Conservation (phyloP, 2,329 filamentous ascomycete species). For the Fusarium robinianum region DNA sequence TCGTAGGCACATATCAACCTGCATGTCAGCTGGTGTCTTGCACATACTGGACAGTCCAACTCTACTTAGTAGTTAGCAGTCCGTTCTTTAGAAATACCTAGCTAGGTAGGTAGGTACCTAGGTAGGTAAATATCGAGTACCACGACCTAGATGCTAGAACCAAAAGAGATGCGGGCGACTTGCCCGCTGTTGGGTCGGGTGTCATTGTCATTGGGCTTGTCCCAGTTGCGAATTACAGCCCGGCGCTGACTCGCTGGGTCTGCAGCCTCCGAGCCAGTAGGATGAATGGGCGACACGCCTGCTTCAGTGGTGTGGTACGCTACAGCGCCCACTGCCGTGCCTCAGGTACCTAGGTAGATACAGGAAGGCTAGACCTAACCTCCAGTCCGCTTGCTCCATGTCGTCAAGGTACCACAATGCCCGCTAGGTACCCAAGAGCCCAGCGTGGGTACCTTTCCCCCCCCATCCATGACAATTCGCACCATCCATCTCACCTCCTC, state of each 20-base stretch:
- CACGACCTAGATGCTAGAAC: conserved; percentile 19
- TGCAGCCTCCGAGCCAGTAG: conserved; percentile 38
- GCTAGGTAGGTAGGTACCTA: too few species aligned
- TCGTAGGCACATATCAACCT: conserved; percentile 4
- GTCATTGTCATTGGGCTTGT: conserved; percentile 23
- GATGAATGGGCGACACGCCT: conserved; percentile 44
- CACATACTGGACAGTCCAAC: too few species aligned
- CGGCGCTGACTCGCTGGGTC: conserved; percentile 40
- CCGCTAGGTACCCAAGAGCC: conserved; percentile 1
- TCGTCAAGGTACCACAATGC: conserved; percentile 4
- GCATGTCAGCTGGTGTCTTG: conserved; percentile 10
- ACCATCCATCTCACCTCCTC: conserved; percentile 24
- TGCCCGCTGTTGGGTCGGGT: conserved; percentile 3
- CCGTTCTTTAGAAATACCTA: too few species aligned
- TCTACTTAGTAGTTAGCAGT: too few species aligned
- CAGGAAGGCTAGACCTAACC: too few species aligned
- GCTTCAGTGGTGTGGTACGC: conserved; percentile 41
- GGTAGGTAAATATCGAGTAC: conserved; percentile 5
- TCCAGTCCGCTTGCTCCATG: conserved; percentile 21
- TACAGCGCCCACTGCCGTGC: conserved; percentile 26
- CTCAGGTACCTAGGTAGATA: too few species aligned
- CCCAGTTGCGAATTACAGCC: conserved; percentile 29
- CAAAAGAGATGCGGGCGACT: conserved; percentile 16
- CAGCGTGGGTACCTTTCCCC: conserved; percentile 17
- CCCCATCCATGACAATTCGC: conserved; percentile 8